Conservation (phyloP, 148 eudicot species). For the Mesembryanthemum crystallinum region DNA sequence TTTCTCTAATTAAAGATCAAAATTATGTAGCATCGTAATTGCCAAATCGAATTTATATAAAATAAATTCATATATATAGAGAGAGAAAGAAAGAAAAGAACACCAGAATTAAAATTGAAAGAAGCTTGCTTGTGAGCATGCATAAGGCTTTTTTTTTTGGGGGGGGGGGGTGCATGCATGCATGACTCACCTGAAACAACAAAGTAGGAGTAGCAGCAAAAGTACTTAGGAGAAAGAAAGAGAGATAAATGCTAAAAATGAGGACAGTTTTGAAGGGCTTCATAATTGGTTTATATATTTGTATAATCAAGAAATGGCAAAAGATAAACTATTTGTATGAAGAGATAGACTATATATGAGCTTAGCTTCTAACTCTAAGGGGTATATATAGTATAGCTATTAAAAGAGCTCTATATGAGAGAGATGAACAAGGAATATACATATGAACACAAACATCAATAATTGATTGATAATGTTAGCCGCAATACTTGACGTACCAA, state of each 20-base stretch:
- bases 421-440: not conserved
- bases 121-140: too few species aligned
- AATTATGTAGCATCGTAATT: too few species aligned
- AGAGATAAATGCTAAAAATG: not conserved
- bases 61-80: too few species aligned
- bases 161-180: not conserved
- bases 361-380: not conserved
- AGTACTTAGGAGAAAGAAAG: not conserved
- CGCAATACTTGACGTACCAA: not conserved
- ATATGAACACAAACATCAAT: not conserved
- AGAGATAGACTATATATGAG: not conserved
- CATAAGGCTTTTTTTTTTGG: too few species aligned
- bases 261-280: not conserved
- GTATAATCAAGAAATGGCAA: too few species aligned
- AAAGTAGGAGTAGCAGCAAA: not conserved
- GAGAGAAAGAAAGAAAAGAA: too few species aligned
- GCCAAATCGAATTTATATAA: too few species aligned
- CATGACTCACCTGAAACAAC: conserved; percentile 8
- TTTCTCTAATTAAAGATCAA: too few species aligned
- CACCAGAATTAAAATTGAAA: too few species aligned
- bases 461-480: not conserved
- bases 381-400: not conserved
- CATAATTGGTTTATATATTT: not conserved
- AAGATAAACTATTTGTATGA: not conserved
- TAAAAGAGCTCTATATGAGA: not conserved